Evolutionary conservation across 176 grass and related monocot genomes (phyloP).

Genomic region (Carex littledalei): DNA sequence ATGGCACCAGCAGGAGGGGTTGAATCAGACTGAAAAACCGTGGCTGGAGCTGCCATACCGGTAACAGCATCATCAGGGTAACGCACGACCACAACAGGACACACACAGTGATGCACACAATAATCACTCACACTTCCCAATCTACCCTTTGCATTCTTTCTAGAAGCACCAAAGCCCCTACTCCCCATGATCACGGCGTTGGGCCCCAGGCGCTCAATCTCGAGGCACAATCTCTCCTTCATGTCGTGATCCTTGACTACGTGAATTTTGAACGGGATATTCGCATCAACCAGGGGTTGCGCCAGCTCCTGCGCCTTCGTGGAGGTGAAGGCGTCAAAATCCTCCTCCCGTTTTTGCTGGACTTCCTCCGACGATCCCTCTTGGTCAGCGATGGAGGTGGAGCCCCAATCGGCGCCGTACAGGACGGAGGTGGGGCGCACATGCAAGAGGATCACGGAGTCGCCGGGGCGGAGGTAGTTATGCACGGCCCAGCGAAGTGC

Average conservation of each 20-base stretch:
- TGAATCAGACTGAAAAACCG: not conserved
- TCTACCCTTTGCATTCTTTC: slow-evolving; percentile 52
- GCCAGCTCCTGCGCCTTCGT: slow-evolving; percentile 77
- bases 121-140: slow-evolving; percentile 91
- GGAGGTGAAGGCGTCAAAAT: slow-evolving; percentile 79
- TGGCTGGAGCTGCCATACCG: slow-evolving; percentile 1
- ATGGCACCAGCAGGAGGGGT: not conserved
- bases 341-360: slow-evolving; percentile 62
- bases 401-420: slow-evolving; percentile 92
- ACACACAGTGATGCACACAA: slow-evolving; percentile 92
- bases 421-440: slow-evolving; percentile 72
- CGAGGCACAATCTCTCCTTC: slow-evolving; percentile 92
- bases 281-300: slow-evolving; percentile 63
- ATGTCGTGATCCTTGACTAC: slow-evolving; percentile 97
- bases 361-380: slow-evolving; percentile 27
- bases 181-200: slow-evolving; percentile 95
- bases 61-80: slow-evolving; percentile 50
- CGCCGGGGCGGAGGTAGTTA: slow-evolving; percentile 89
- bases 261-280: slow-evolving; percentile 88
- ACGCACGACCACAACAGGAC: slow-evolving; percentile 74
- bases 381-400: slow-evolving; percentile 40
- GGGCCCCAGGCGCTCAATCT: slow-evolving; percentile 72
- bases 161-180: slow-evolving; percentile 71
- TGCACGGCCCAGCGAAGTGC: slow-evolving; percentile 85
- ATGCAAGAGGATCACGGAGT: slow-evolving; percentile 83